A percentile compares a stretch with the other conserved stretches of the same genome.
phyloP scores from a whole-genome alignment of 2,329 filamentous ascomycete genomes.

The Trichocomaceae sp. region DNA sequence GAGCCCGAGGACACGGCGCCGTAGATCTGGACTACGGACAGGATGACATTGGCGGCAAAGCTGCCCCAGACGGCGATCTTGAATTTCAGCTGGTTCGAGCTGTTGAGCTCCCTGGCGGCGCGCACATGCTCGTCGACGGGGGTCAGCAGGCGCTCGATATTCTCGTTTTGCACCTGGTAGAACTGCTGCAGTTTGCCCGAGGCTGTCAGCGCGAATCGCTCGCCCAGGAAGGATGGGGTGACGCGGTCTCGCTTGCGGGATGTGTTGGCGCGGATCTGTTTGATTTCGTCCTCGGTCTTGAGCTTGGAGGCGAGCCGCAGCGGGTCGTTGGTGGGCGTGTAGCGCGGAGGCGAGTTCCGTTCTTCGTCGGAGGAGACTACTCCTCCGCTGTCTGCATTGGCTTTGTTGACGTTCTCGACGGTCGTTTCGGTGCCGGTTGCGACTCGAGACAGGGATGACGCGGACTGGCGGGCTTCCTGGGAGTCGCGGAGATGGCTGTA shows the following conservation, averaged over 20 bases:
- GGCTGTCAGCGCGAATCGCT: slow-evolving; percentile 15
- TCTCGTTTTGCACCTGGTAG: slow-evolving; percentile 87
- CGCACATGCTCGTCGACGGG: slow-evolving; percentile 84
- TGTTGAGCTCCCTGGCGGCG: slow-evolving; percentile 71
- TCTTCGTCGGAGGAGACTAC: slow-evolving; percentile 38
- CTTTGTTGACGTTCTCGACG: slow-evolving; percentile 14
- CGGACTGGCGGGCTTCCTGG: slow-evolving; percentile 9
- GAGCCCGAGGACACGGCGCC: slow-evolving; percentile 80
- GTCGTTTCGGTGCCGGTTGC: slow-evolving; percentile 23
- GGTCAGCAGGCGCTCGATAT: slow-evolving; percentile 86
- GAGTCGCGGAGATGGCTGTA: slow-evolving; percentile 11
- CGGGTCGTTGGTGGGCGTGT: slow-evolving; percentile 65
- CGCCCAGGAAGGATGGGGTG: slow-evolving; percentile 23
- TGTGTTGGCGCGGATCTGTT: slow-evolving; percentile 71
- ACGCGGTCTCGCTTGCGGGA: slow-evolving; percentile 63
- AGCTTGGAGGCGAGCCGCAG: slow-evolving; percentile 70
- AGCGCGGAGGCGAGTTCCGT: slow-evolving; percentile 45
- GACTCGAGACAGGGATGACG: slow-evolving; percentile 3
- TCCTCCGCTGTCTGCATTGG: slow-evolving; percentile 17
- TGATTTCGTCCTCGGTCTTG: slow-evolving; percentile 71
- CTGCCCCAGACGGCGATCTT: slow-evolving; percentile 58
- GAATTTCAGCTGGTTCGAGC: slow-evolving; percentile 66
- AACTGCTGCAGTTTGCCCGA: slow-evolving; percentile 63
- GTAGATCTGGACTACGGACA: slow-evolving; percentile 79
- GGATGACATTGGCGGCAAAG: slow-evolving; percentile 71